These are phyloP conservation scores for Cladobotryum protrusum DNA, from an alignment of 2,329 filamentous ascomycete species.

Conservation along the genomic window DNA sequence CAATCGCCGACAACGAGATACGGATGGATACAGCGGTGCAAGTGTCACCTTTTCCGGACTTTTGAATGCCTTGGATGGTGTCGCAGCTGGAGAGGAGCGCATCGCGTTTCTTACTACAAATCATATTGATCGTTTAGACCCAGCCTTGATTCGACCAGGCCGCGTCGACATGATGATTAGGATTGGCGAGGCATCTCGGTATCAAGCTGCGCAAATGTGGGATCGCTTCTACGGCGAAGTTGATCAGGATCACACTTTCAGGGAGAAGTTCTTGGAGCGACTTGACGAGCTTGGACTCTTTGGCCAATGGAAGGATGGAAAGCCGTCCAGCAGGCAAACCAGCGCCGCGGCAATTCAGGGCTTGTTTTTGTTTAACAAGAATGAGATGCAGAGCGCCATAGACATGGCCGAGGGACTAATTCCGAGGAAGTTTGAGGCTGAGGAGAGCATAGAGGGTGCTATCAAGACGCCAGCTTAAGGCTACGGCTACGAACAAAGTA, in stretches of 20 bases:
- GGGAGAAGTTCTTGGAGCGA: slow-evolving; percentile 62
- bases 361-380: slow-evolving; percentile 92
- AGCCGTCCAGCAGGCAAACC: slow-evolving; percentile 47
- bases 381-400: slow-evolving; percentile 80
- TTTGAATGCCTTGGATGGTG: slow-evolving; percentile 77
- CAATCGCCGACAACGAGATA: slow-evolving; percentile 69
- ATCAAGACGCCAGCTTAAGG: slow-evolving; percentile 36
- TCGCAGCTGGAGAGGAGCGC: slow-evolving; percentile 91
- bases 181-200: slow-evolving; percentile 78
- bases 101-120: slow-evolving; percentile 95
- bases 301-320: slow-evolving; percentile 45
- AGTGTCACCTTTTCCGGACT: slow-evolving; percentile 93
- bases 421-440: slow-evolving; percentile 49
- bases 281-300: slow-evolving; percentile 67
- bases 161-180: slow-evolving; percentile 89
- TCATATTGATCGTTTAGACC: slow-evolving; percentile 81
- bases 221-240: slow-evolving; percentile 88
- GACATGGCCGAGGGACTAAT: slow-evolving; percentile 65
- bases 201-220: slow-evolving; percentile 85
- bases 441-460: slow-evolving; percentile 31
- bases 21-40: slow-evolving; percentile 78
- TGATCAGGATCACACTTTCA: slow-evolving; percentile 57
- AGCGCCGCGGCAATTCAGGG: slow-evolving; percentile 93
- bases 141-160: slow-evolving; percentile 83
- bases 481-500: background rate